phyloP scores from a whole-genome alignment of 192 early-diverging fungal species.

The Coemansia sp. region DNA sequence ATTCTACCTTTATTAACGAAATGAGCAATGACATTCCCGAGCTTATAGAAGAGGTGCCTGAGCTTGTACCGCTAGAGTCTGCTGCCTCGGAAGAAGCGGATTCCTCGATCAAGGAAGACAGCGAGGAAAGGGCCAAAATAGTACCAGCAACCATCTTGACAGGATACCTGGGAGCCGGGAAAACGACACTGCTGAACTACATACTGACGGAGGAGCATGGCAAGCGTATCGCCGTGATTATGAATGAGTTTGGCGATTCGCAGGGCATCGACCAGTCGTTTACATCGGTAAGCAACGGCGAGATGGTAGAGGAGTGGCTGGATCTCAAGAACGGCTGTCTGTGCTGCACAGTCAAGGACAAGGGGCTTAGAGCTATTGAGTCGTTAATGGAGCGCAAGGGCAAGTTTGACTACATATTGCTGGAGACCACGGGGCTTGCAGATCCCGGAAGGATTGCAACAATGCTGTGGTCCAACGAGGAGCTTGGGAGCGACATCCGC shows the following conservation, averaged over 20 bases:
- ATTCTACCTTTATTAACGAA: background rate
- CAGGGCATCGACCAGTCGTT: slow-evolving; percentile 94
- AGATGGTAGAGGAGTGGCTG: slow-evolving; percentile 93
- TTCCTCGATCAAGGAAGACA: background rate
- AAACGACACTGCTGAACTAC: slow-evolving; percentile 91
- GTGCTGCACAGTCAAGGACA: slow-evolving; percentile 97
- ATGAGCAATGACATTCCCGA: slow-evolving; percentile 51
- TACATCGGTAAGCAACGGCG: slow-evolving; percentile 74
- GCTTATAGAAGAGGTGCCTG: slow-evolving; percentile 16
- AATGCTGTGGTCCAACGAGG: slow-evolving; percentile 98
- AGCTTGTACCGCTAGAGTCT: background rate
- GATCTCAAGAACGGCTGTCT: slow-evolving; percentile 97
- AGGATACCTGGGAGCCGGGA: slow-evolving; percentile 84
- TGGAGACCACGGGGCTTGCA: slow-evolving; percentile 89
- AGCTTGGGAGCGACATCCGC: slow-evolving; percentile 85
- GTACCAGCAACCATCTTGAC: slow-evolving; percentile 60
- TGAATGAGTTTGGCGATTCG: slow-evolving; percentile 99
- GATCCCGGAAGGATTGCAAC: slow-evolving; percentile 85
- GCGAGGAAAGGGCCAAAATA: slow-evolving; percentile 9
- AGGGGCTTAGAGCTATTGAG: slow-evolving; percentile 93
- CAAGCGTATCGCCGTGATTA: slow-evolving; percentile 95
- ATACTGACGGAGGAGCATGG: slow-evolving; percentile 82
- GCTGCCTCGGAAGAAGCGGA: background rate
- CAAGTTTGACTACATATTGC: slow-evolving; percentile 92
- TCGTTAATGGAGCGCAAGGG: slow-evolving; percentile 89